A percentile compares a stretch with the other conserved stretches of the same genome.
Evolutionary conservation across 1,139 yeast species (phyloP).

Genomic region (Scheffersomyces illinoinensis): DNA sequence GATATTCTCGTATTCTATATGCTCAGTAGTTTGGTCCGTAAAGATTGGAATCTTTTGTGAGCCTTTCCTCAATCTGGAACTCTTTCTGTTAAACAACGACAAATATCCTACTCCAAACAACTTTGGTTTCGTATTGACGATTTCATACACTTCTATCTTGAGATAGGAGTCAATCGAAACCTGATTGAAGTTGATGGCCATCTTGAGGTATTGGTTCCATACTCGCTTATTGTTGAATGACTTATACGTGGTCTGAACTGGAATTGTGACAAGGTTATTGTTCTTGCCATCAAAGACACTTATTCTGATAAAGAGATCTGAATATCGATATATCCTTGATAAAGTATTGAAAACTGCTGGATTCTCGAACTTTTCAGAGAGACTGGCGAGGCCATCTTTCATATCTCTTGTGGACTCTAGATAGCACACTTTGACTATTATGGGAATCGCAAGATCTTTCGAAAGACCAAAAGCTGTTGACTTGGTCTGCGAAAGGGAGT

Average conservation of each 20-base stretch:
- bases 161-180: constrained; percentile 62
- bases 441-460: constrained; percentile 63
- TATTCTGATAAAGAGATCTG: constrained; percentile 65
- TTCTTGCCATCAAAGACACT: constrained; percentile 58
- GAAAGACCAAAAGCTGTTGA: constrained; percentile 70
- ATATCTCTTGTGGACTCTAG: constrained; percentile 11
- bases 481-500: constrained; percentile 8
- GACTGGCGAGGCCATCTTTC: constrained; percentile 12
- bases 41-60: constrained; percentile 37
- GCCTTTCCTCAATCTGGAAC: constrained; percentile 36
- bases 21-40: constrained; percentile 1
- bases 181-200: constrained; percentile 73
- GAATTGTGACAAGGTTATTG: constrained; percentile 63
- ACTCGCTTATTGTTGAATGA: constrained; percentile 50
- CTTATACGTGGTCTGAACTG: constrained; percentile 66
- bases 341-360: constrained; percentile 52
- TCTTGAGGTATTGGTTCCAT: constrained; percentile 60
- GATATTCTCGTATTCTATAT: constrained; percentile 24
- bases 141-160: constrained; percentile 67
- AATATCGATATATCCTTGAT: constrained; percentile 50
- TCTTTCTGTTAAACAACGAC: constrained; percentile 51
- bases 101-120: constrained; percentile 63
- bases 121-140: constrained; percentile 49
- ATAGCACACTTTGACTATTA: constrained; percentile 29
- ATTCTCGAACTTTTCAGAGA: constrained; percentile 54